A percentile compares a stretch with the other conserved stretches of the same genome.
Conservation (phyloP, 1,139 yeast species). For the Candida mesenterica region DNA sequence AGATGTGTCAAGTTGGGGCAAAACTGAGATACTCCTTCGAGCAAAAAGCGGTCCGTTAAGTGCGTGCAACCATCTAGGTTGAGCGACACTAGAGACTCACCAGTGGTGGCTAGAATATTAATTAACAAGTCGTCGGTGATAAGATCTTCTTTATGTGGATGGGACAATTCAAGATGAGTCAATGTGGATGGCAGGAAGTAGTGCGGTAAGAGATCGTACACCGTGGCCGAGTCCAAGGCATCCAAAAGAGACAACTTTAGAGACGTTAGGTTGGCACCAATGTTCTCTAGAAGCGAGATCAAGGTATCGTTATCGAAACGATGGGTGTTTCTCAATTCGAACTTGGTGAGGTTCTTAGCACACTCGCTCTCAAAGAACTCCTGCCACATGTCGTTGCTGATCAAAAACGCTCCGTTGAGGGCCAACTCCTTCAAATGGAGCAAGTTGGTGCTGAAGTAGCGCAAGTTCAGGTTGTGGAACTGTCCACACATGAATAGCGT, state of each 20-base stretch:
- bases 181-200: slow-evolving; percentile 48
- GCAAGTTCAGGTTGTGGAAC: slow-evolving; percentile 71
- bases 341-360: slow-evolving; percentile 27
- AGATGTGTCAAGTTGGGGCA: slow-evolving; percentile 54
- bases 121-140: slow-evolving; percentile 69
- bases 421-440: slow-evolving; percentile 49
- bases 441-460: slow-evolving; percentile 60
- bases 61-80: slow-evolving; percentile 70
- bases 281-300: slow-evolving; percentile 57
- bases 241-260: slow-evolving; percentile 64
- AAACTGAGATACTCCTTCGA: slow-evolving; percentile 58
- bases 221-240: slow-evolving; percentile 57
- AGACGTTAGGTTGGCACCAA: slow-evolving; percentile 54
- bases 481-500: slow-evolving; percentile 92
- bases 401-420: slow-evolving; percentile 85
- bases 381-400: slow-evolving; percentile 75
- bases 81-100: slow-evolving; percentile 57
- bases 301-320: slow-evolving; percentile 71
- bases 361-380: slow-evolving; percentile 54
- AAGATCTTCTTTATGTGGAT: slow-evolving; percentile 63
- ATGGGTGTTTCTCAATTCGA: slow-evolving; percentile 79
- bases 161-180: slow-evolving; percentile 62
- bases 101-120: slow-evolving; percentile 61
- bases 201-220: slow-evolving; percentile 66
- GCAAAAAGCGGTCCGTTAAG: slow-evolving; percentile 62